Evolutionary conservation across 1,284 basidiomycete genomes (phyloP).

Genomic region (Neolentinus lepideus): DNA sequence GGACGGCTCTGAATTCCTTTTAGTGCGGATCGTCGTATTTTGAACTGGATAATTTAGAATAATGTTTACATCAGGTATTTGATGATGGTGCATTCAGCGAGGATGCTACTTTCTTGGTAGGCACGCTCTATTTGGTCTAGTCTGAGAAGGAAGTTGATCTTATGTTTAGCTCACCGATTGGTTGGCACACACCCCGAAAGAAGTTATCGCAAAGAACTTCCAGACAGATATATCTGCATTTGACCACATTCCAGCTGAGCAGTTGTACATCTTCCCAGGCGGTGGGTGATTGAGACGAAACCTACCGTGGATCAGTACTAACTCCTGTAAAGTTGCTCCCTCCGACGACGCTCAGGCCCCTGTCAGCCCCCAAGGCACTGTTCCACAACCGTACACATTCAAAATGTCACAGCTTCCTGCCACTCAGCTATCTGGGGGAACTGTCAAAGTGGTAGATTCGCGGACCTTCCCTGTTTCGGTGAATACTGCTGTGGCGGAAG

Average conservation of each 20-base stretch:
- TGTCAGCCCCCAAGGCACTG: conserved; percentile 41
- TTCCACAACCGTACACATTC: conserved; percentile 47
- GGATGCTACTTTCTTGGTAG: conserved; percentile 59
- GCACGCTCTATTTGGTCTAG: neutral
- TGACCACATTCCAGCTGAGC: conserved; percentile 45
- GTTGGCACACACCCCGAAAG: conserved; percentile 53
- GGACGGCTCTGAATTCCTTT: conserved; percentile 61
- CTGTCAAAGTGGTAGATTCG: conserved; percentile 57
- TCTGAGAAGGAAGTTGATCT: neutral
- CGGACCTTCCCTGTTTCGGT: conserved; percentile 43
- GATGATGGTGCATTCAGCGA: conserved; percentile 61
- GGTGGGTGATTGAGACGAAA: conserved; percentile 24
- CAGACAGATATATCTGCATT: conserved; percentile 46
- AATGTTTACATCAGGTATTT: conserved; percentile 38
- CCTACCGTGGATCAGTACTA: conserved; percentile 5
- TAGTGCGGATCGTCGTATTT: conserved; percentile 33
- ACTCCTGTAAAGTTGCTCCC: conserved; percentile 23
- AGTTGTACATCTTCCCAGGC: conserved; percentile 65
- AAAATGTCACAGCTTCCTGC: conserved; percentile 42
- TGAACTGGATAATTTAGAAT: neutral
- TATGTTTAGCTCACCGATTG: conserved; percentile 48
- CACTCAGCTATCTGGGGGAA: conserved; percentile 48
- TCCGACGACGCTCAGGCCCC: conserved; percentile 31
- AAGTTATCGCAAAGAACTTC: conserved; percentile 70
- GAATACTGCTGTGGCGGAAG: conserved; percentile 58